Conservation (phyloP, 2,329 filamentous ascomycete species). For the Paradendryphiella salina region DNA sequence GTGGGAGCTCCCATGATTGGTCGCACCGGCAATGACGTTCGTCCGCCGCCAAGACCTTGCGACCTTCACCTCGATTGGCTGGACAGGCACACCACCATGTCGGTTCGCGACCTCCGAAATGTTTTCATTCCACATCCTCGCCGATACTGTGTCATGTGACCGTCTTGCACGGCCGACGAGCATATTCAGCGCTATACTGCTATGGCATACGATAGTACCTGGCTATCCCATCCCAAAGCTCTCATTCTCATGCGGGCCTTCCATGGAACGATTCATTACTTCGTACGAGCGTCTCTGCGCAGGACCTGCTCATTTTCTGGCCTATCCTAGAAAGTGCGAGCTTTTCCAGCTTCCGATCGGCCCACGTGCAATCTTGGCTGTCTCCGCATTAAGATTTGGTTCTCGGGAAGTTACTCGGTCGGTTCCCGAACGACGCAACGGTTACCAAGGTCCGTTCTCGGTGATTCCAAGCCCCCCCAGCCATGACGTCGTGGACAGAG, state of each 20-base stretch:
- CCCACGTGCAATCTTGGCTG: constrained; percentile 12
- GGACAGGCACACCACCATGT: no score
- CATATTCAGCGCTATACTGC: no score
- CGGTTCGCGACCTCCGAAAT: no score
- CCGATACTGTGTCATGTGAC: no score
- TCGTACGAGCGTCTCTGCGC: constrained; percentile 10
- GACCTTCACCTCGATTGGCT: no score
- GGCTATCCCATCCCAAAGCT: no score
- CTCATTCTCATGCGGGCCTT: neutral
- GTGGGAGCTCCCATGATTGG: constrained; percentile 9
- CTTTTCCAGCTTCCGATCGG: constrained; percentile 5
- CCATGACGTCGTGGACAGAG: constrained; percentile 8
- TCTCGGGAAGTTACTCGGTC: constrained; percentile 36
- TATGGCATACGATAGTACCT: no score
- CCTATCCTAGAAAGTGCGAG: neutral
- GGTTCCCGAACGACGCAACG: constrained; percentile 7
- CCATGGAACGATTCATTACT: neutral
- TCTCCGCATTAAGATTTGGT: constrained; percentile 14
- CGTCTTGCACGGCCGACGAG: no score
- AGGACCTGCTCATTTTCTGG: neutral
- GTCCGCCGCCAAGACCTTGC: constrained; percentile 1
- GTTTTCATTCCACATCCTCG: no score
- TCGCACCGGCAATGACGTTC: constrained; percentile 6
- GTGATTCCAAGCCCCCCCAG: constrained; percentile 19
- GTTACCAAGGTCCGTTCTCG: constrained; percentile 20